Evolutionary conservation across 1,284 basidiomycete genomes (phyloP).

Genomic region (Apiotrichum montevideense): DNA sequence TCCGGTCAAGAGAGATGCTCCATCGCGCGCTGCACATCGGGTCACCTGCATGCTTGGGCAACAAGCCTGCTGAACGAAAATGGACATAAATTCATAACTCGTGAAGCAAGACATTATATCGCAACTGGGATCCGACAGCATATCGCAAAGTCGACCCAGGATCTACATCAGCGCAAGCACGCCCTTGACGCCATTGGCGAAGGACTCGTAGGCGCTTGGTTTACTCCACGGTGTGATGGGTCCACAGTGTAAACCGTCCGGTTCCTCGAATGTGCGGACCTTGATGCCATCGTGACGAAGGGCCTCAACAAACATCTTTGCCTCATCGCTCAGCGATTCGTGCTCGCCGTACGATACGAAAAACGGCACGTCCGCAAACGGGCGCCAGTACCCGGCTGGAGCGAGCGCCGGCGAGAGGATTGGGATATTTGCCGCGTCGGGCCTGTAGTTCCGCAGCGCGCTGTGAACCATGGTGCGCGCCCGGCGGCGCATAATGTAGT

Average conservation of each 20-base stretch:
- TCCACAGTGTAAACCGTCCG: not conserved
- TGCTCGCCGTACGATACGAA: slow-evolving; percentile 32
- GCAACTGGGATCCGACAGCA: too few relatives aligned
- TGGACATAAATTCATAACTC: too few relatives aligned
- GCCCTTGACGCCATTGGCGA: not conserved
- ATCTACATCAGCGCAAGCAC: not conserved
- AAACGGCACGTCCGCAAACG: slow-evolving; percentile 17
- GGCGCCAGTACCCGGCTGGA: slow-evolving; percentile 11
- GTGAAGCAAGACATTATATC: too few relatives aligned
- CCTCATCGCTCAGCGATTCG: slow-evolving; percentile 35
- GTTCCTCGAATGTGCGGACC: slow-evolving; percentile 11
- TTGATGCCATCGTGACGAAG: slow-evolving; percentile 32
- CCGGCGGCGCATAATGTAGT: slow-evolving; percentile 9
- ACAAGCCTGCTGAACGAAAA: too few relatives aligned
- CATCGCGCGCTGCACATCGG: too few relatives aligned
- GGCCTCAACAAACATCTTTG: slow-evolving; percentile 20
- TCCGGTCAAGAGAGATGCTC: too few relatives aligned
- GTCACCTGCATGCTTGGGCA: too few relatives aligned
- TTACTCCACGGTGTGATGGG: slow-evolving; percentile 1
- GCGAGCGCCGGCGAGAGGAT: slow-evolving; percentile 24
- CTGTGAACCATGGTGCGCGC: slow-evolving; percentile 3
- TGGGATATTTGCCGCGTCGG: not conserved
- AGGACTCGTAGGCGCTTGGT: not conserved
- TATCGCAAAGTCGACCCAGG: too few relatives aligned
- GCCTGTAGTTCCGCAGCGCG: slow-evolving; percentile 17